phyloP scores from a whole-genome alignment of 257 asterid genomes.

The Gynochthodes officinalis region DNA sequence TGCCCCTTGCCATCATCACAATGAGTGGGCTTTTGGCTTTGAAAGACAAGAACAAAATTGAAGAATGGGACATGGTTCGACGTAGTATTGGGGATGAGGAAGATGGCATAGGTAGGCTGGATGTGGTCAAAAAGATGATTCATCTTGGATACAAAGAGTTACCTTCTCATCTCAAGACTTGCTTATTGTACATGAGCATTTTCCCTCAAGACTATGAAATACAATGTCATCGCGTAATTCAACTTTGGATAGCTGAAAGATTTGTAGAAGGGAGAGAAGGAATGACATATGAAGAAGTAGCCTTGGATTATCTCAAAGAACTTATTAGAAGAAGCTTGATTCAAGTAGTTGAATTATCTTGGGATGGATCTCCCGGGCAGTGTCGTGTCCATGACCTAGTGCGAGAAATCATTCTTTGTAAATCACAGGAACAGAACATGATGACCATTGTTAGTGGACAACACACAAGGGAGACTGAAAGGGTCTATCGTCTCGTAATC shows the following conservation, averaged over 20 bases:
- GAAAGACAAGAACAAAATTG: slow-evolving; percentile 11
- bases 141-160: slow-evolving; percentile 24
- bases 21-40: slow-evolving; percentile 26
- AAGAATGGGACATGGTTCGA: slow-evolving; percentile 22
- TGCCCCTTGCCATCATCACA: slow-evolving; percentile 26
- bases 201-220: slow-evolving; percentile 18
- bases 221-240: slow-evolving; percentile 16
- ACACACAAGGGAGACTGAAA: slow-evolving; percentile 5
- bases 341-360: slow-evolving; percentile 1
- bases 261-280: slow-evolving; percentile 14
- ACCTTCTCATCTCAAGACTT: slow-evolving; percentile 27
- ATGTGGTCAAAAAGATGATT: slow-evolving; percentile 17
- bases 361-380: slow-evolving; percentile 16
- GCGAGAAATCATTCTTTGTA: slow-evolving; percentile 12
- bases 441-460: slow-evolving; percentile 4
- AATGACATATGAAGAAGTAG: slow-evolving; percentile 23
- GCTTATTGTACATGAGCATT: slow-evolving; percentile 28
- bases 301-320: slow-evolving; percentile 25
- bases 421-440: slow-evolving; percentile 16
- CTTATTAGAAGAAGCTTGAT: slow-evolving; percentile 25
- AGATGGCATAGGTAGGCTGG: slow-evolving; percentile 15
- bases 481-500: slow-evolving; percentile 14
- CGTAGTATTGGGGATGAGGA: slow-evolving; percentile 17
- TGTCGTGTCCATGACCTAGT: slow-evolving; percentile 20
- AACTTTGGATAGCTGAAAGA: slow-evolving; percentile 27